Base-by-base conservation (phyloP, 2,329 filamentous ascomycete genomes). In the Exophiala alcalophila region DNA sequence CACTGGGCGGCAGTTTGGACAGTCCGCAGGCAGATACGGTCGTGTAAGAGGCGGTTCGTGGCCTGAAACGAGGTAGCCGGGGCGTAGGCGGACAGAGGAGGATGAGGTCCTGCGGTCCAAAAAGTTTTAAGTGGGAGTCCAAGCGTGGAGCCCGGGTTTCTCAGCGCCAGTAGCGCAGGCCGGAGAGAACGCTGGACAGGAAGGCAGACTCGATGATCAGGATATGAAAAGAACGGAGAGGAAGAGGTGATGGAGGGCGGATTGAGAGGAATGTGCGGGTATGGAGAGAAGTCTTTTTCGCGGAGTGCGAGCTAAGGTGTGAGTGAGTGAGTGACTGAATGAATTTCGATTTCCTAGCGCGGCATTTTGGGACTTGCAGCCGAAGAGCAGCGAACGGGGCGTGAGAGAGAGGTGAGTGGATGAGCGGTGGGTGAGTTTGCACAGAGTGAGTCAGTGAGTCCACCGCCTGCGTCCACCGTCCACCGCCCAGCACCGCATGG, bases 291-390 rank as follows among this genome's bases (percentile, higher is more conserved):
- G 46, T 46, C 34, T 44, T 48, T 48, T 48, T 48, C 40, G 30
- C 40, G 29, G 30, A 41, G 38, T 24, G 28, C 35, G 35, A 40
- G 35, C 34, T 34, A 32, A 32, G 41, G 24, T 37, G 20, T 45
- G 35, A 25, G 30, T 24, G 34, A 33, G 23, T 16, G n/a, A 40
- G 41, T 37, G 28, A 32, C 18, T 23, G 33, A 30, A 40, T 46
- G 47, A 49, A 49, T 49, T 49, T 40, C 38, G 21, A 44, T 40
- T 46, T 46, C 40, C 47, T 49, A 49, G 47, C 47, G 47, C 47
- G 47, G 42, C 47, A 49, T 49, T 49, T 37, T 38, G 34, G 28
- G 36, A 20, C 21, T 9, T 5, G 19, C n/a, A 20, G 33, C 38
- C 28, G 29, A 20, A 33, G 26, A 32, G 28, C 32, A 33, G 21